Evolutionary conservation across 2,329 filamentous ascomycete species (phyloP).

Genomic region (Fusarium annulatum): DNA sequence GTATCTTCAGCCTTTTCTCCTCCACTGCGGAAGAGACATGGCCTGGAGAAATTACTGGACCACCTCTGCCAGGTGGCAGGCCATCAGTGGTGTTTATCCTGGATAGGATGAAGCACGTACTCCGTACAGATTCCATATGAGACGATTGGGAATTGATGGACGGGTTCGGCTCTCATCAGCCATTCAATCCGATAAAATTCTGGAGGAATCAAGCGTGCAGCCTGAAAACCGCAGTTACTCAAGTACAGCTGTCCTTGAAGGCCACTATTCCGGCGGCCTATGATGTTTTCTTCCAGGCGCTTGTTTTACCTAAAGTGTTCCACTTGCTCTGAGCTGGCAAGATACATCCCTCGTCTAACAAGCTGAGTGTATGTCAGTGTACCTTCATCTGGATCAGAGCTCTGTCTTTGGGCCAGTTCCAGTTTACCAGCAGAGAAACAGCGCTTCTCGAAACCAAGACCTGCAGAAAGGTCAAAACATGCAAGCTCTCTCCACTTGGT

Average conservation of each 20-base stretch:
- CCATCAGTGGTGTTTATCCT: conserved; percentile 30
- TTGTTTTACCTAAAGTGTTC: conserved; percentile 33
- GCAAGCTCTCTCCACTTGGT: conserved; percentile 29
- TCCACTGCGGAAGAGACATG: neutral
- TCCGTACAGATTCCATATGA: neutral
- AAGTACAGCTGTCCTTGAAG: conserved; percentile 12
- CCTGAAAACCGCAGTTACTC: conserved; percentile 10
- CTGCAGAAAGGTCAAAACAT: conserved; percentile 27
- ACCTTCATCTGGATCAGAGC: neutral
- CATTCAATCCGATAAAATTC: neutral
- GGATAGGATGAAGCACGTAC: conserved; percentile 2
- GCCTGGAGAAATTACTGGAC: conserved; percentile 33
- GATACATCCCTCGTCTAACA: conserved; percentile 19
- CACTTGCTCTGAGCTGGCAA: conserved; percentile 10
- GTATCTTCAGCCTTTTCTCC: neutral
- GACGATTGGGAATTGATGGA: neutral
- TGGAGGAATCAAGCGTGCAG: neutral
- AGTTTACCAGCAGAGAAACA: conserved; percentile 8
- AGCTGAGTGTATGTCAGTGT: neutral
- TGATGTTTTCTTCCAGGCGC: conserved; percentile 29
- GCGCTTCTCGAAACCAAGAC: conserved; percentile 45
- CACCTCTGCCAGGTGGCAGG: conserved; percentile 41
- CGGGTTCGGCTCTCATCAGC: conserved; percentile 5
- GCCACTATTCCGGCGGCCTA: conserved; percentile 22
- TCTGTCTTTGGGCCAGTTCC: conserved; percentile 30